Evolutionary conservation across 306 rosid species (phyloP).

Genomic region (Calophaca sinica): DNA sequence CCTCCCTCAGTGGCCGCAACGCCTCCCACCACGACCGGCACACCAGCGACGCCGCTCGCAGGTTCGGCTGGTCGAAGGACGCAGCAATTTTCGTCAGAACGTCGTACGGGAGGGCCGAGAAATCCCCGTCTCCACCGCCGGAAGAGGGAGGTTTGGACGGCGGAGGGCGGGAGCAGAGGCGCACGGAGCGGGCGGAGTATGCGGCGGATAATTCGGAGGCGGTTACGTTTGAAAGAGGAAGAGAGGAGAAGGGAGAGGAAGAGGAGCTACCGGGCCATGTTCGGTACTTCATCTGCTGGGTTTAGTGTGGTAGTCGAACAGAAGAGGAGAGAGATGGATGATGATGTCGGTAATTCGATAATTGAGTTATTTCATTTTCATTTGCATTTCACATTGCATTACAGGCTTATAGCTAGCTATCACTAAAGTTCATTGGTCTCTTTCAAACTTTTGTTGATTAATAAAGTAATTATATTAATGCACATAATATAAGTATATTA

Average conservation of each 20-base stretch:
- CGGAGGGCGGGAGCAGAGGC: slow-evolving; percentile 32
- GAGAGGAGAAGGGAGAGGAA: slow-evolving; percentile 60
- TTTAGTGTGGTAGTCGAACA: background rate
- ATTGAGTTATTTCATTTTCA: background rate
- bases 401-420: too few relatives aligned
- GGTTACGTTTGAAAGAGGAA: slow-evolving; percentile 40
- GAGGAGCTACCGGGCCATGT: slow-evolving; percentile 62
- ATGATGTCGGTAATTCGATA: background rate
- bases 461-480: too few relatives aligned
- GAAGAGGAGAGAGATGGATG: background rate
- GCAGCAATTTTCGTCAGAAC: slow-evolving; percentile 62
- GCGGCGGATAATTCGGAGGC: background rate
- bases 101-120: slow-evolving; percentile 78
- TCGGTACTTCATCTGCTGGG: slow-evolving; percentile 52
- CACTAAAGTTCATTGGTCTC: too few relatives aligned
- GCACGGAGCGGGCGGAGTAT: slow-evolving; percentile 39
- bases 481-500: too few relatives aligned
- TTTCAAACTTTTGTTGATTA: too few relatives aligned
- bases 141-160: slow-evolving; percentile 21
- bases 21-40: slow-evolving; percentile 86
- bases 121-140: slow-evolving; percentile 47
- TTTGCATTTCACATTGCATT: background rate
- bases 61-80: slow-evolving; percentile 65
- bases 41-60: slow-evolving; percentile 69
- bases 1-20: slow-evolving; percentile 73